A percentile compares a stretch with the other conserved stretches of the same genome.
phyloP scores from a whole-genome alignment of 108 stramenopile species.

The Cyclotella kingstonii region DNA sequence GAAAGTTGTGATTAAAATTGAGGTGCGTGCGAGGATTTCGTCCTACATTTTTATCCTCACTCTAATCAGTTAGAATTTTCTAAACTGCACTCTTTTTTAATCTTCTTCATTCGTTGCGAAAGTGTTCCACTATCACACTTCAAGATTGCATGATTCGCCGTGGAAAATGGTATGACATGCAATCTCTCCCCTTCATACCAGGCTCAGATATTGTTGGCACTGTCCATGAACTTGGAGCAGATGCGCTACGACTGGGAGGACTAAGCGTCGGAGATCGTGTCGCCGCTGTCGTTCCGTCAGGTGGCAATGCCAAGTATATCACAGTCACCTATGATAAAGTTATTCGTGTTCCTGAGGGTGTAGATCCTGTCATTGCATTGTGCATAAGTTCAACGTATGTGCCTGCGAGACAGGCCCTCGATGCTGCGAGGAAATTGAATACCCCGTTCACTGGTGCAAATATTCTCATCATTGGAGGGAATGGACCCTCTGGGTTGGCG shows the following conservation, averaged over 20 bases:
- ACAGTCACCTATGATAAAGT: slow-evolving; percentile 40
- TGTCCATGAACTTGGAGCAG: slow-evolving; percentile 40
- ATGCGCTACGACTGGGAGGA: slow-evolving; percentile 12
- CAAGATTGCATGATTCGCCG: slow-evolving; percentile 68
- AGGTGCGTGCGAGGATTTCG: background rate
- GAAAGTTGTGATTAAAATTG: slow-evolving; percentile 13
- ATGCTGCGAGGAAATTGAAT: slow-evolving; percentile 21
- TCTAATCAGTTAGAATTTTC: background rate
- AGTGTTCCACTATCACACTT: slow-evolving; percentile 56
- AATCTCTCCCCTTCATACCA: slow-evolving; percentile 50
- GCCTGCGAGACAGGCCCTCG: slow-evolving; percentile 63
- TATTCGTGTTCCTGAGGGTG: slow-evolving; percentile 56
- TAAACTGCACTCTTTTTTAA: background rate
- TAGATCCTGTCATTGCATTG: slow-evolving; percentile 46
- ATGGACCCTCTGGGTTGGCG: slow-evolving; percentile 55
- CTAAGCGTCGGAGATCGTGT: slow-evolving; percentile 56
- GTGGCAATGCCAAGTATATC: slow-evolving; percentile 69
- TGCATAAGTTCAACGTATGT: slow-evolving; percentile 71
- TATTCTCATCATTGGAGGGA: slow-evolving; percentile 64
- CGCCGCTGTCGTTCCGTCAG: slow-evolving; percentile 51
- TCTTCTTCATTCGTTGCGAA: slow-evolving; percentile 3
- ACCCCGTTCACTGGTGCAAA: slow-evolving; percentile 51
- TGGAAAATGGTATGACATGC: slow-evolving; percentile 53
- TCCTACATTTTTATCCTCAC: background rate
- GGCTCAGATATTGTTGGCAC: slow-evolving; percentile 70